Evolutionary conservation across 2,329 filamentous ascomycete species (phyloP), one percentile per base, ranked within the genome.

Genomic region (Alternaria alternata): DNA sequence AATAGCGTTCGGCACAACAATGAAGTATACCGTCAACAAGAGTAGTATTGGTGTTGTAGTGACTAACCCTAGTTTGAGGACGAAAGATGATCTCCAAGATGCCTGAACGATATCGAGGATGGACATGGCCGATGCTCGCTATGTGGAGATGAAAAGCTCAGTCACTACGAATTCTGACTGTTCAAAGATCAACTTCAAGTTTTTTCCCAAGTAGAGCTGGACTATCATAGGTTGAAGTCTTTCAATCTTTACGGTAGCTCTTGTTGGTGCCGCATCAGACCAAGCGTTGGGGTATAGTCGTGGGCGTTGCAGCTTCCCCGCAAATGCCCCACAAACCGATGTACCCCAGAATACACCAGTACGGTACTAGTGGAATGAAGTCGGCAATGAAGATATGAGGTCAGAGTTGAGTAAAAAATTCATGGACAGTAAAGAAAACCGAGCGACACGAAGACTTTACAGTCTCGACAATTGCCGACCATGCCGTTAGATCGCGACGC

Each of bases 1-100:
- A 63, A 76, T 41, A 7, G 57, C 62, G 61, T 75, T 76, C 5
- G 74, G 74, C 16, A 75, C 71, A 6, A 71, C 59, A 38, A 71
- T 65, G 51, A 75, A 71, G 59, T 75, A 75, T 3, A 64, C 57
- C 1, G 70, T 66, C 1, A 71, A 39, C 3, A 75, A 22, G 1
- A 72, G n/a, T 7, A 73, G 18, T 26, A 74, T 28, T 5, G 70
- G 68, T 11, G 65, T 54, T 9, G 59, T 54, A 3, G 67, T 16
- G 5, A 71, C 8, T 0, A 72, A n/a, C 18, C 54, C 26, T 4
- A 59, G 12, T 51, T 70, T 71, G 1, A 68, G 20, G 2, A 70
- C n/a, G 8, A 64, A 34, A 4, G 65, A 57, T 1, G 58, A 61
- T 7, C 54, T 2, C 12, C 28, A 51, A 3, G 57, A 6, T 2